Base-by-base conservation (phyloP, 139 green algal genomes). In the Astrephomene gubernaculifera region DNA sequence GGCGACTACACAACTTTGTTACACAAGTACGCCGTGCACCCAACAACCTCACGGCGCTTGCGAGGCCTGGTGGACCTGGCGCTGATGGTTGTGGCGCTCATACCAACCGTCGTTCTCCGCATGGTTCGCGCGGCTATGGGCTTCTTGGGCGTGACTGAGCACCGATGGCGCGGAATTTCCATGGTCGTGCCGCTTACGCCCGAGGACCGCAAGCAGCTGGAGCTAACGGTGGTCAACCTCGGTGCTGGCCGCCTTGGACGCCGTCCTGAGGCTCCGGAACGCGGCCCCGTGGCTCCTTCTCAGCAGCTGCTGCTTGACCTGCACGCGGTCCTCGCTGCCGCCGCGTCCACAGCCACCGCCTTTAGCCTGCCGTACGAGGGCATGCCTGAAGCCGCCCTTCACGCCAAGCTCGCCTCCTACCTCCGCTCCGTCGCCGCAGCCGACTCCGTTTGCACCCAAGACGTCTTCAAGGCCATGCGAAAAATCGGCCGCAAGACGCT, bases 91-190 rank as follows among this genome's bases (percentile, higher is more conserved):
- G 27, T 78, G 45, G 49, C 45, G 10, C 65, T 86, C 1, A 2
- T 86, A 1, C 79, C 79, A 25, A 86, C 65, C 0, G 65, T 33
- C 63, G 9, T 86, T 3, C 27, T 86, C 2, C 79, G 79, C 22
- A 10, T 86, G 12, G 45, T 86, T 25, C 79, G 79, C 41, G 14
- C 79, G 7, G 29, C 79, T 3, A 63, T 90, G 74, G 53, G 53
- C 5, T 60, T 67, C 29, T 31, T 90, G 36, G 87, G 87, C 41
- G 49, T 90, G 3, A 87, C 65, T 0, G 87, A 90, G 67, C 87
- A 90, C 67, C 81, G 71, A 3, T 90, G 86, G 80, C 75, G 73
- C 41, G 85, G 85, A 54, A 82, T 89, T 19, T 81, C 85, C n/a
- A 81, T 86, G 52, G 39, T 71, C 53, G 53, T 68, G 22, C 65